Evolutionary conservation across 441 rosid genomes (phyloP), one percentile per base, ranked within the genome.

Genomic region (Bruguiera hainesii): DNA sequence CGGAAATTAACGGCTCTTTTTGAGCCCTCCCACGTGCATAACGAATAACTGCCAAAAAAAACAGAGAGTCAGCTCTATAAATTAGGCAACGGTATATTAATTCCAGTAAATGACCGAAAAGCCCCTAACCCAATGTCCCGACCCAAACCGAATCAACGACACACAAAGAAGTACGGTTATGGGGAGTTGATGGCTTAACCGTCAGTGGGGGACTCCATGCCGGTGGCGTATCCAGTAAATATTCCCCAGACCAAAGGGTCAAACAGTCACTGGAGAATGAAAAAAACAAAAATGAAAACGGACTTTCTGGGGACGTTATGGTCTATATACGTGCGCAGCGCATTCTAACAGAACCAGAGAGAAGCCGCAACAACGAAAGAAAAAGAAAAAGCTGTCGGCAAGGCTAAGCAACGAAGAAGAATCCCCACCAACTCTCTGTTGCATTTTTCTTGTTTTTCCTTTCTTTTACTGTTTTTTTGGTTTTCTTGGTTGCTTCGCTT

Each of bases 171-270:
- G 62, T 59, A 66, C 79, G 76, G 75, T 63, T 64, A 65, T 15
- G 84, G 81, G 82, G 83, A 79, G 72, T 84, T 83, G 75, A 83
- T 84, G 87, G 84, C 85, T 73, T 78, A 85, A 91, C 97, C 66
- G 91, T 75, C 88, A 79, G 73, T 81, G 82, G 92, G 82, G 92
- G 85, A 23, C 90, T 6, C 77, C 25, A 5, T 18, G 16, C 1
- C 37, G 66, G 65, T 79, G 93, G 86, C 83, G 74, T 25, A 16
- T 3, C 19, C 15, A 26, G 88, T 87, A 86, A 87, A 69, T 84
- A 76, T 70, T 6, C 7, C 23, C 61, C 28, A 42, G 46, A 10
- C 5, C 7, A 4, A 67, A 65, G 77, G 78, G 56, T 67, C 60
- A 62, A 49, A 60, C 28, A 28, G 78, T 71, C 69, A 3, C 48